These are phyloP conservation scores for Exophiala sp. DNA, from an alignment of 2,329 filamentous ascomycete genomes.

Conservation along the genomic window DNA sequence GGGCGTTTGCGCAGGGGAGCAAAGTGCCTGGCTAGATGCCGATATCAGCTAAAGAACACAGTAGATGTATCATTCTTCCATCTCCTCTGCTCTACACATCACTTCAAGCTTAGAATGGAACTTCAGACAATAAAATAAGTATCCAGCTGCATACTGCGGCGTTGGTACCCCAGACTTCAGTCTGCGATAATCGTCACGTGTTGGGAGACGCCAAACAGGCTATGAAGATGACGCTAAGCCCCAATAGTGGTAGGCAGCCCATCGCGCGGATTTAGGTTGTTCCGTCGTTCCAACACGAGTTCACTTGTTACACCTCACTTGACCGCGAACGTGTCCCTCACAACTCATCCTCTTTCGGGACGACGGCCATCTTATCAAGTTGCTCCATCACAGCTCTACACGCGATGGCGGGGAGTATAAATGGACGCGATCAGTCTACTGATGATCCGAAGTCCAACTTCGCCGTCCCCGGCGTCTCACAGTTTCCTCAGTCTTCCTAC, in stretches of 20 bases:
- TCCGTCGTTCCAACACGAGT: not conserved
- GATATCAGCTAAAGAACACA: too few species aligned
- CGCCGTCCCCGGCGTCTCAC: slow-evolving; percentile 7
- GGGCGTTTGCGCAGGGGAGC: too few species aligned
- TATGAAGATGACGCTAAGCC: not conserved
- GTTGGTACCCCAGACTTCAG: not conserved
- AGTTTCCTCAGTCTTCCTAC: slow-evolving; percentile 15
- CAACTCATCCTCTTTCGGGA: slow-evolving; percentile 17
- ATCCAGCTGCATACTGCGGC: too few species aligned
- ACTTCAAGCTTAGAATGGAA: too few species aligned
- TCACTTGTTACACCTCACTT: not conserved
- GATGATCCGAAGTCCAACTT: slow-evolving; percentile 19
- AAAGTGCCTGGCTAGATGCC: too few species aligned
- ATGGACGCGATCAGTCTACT: slow-evolving; percentile 16
- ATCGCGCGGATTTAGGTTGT: not conserved
- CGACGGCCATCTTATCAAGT: slow-evolving; percentile 14
- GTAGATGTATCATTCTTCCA: too few species aligned
- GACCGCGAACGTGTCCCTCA: slow-evolving; percentile 9
- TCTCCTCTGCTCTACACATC: too few species aligned
- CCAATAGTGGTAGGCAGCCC: not conserved
- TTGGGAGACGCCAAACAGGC: not conserved
- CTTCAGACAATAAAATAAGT: too few species aligned
- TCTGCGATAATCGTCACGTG: too few species aligned
- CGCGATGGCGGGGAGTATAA: slow-evolving; percentile 15
- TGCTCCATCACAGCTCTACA: not conserved